Evolutionary conservation across 768 basidiomycete genomes (phyloP), one percentile per base, ranked within the genome.

Genomic region (Pisolithus orientalis): DNA sequence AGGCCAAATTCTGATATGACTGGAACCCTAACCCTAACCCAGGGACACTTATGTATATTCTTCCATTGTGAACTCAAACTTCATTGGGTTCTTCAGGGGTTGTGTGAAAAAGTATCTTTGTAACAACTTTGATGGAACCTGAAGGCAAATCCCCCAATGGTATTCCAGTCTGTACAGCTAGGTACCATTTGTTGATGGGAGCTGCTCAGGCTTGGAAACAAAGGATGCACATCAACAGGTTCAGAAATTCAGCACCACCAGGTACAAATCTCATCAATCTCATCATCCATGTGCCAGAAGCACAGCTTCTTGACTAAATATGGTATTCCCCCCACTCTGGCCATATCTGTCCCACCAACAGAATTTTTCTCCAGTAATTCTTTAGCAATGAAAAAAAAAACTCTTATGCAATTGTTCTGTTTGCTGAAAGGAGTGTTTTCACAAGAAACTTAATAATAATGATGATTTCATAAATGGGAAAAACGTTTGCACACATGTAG

Each of bases 31-130:
- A n/a, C n/a, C n/a, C n/a, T n/a, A n/a, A n/a, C n/a, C n/a, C n/a
- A n/a, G n/a, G 68, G 67, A 1, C 68, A 70, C 51, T 6, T 64
- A 6, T 69, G 66, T 52, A 47, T 61, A 10, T 67, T 47, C 25
- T 47, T 47, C 34, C 46, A 47, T 45, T 64, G 65, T 45, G 55
- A 65, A 46, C 49, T 65, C 6, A n/a, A 65, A 65, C 44, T 57
- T 56, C 11, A 65, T 65, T 27, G 31, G 39, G 38, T 52, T 56
- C n/a, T 65, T 59, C 49, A 65, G 69, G 65, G 70, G 71, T 2
- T 53, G 56, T 7, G 58, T 62, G 10, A 72, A 71, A 49, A 49
- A 52, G 21, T 57, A 61, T 29, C 45, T 58, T 47, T 13, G 53
- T 56, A 53, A 55, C 17, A 37, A 65, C 39, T 66, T 58, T 44